Evolutionary conservation across 2,329 filamentous ascomycete genomes (phyloP), one percentile per base, ranked within the genome.

Genomic region (Botrytis fragariae): DNA sequence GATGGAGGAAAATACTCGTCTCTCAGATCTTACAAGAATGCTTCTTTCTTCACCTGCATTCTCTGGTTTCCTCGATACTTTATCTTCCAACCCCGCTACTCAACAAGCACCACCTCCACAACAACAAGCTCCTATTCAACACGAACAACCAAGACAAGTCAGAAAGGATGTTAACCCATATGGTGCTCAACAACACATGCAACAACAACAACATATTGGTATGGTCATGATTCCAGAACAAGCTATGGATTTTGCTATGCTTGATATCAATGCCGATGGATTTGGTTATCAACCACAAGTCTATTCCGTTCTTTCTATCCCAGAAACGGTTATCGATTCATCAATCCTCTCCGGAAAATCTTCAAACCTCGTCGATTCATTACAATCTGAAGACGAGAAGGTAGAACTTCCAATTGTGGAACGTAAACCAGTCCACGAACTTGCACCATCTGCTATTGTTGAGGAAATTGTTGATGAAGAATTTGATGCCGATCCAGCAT

Each of bases 201-300:
- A 87, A 74, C 86, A 89, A 42, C 64, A 51, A 69, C 86, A 89
- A 78, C 88, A 93, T 81, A 91, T 95, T 76, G 91, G 91, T 79
- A 92, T 97, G 87, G 89, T 92, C 73, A 92, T 95, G 87, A 90
- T 97, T 64, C 93, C 94, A 1, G 94, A 97, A 83, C 90, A 92
- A 78, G 86, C 84, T 70, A 86, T 94, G 82, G 92, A 97, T 79
- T 91, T 94, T 78, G 89, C 90, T 71, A 88, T 92, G 83, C 87
- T 96, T 78, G 87, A 89, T 78, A 82, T 94, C 63, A 88, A 88
- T 79, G 81, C 83, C 71, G 82, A 84, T 72, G 84, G 80, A 62
- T 90, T 87, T 82, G 86, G 85, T 81, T 91, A 88, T 81, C 90
- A 92, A 80, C 90, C 91, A 37, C 90, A 90, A 80, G 90, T 93